Base-by-base conservation (phyloP, 768 basidiomycete species). In the Lactifluus rugatus region DNA sequence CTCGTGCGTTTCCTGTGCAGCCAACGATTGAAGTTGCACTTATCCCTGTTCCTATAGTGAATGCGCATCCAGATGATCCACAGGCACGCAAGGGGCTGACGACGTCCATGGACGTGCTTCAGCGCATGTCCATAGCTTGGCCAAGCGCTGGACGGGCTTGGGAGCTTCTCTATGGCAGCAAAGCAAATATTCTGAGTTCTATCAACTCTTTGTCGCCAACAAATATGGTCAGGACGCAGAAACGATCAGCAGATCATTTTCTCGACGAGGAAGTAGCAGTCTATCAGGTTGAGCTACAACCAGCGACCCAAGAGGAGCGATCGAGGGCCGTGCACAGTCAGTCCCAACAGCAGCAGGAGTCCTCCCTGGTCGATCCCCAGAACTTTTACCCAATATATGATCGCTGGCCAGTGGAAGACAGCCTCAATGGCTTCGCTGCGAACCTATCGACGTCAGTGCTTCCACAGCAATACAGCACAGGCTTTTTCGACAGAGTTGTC, bases 381-480 rank as follows among this genome's bases (percentile, higher is more conserved):
- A 68, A 65, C 61, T 65, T 70, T 57, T 69, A 70, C 49, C 58
- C 66, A 45, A 65, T 74, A 19, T 78, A 75, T 60, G 76, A 80
- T 56, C 72, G 78, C 2, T 83, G 81, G 81, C 65, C 76, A 0
- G 58, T 70, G 49, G 69, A 71, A 34, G 52, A 52, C 39, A 49
- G 31, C 13, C 46, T 58, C 11, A 49, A 37, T 31, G 48, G 69
- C 54, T 75, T 76, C 65, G 67, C 75, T 23, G 75, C 75, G 6
- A 74, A 78, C 45, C 65, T 88, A 44, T 84, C 87, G 21, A 88
- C 87, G 17, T 83, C 85, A 0, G 84, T 85, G 25, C 76, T 89
- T 44, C 84, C 87, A 0, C 85, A 87, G 62, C 73, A 84, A 64
- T 89, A 87, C 67, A 87, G 84, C 70, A 86, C 86, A 4, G 86